Percentiles rank a stretch among this genome's conserved stretches.
phyloP scores from a whole-genome alignment of 225 moss, liverwort and hornwort genomes.

The Pseudoscleropodium purum region DNA sequence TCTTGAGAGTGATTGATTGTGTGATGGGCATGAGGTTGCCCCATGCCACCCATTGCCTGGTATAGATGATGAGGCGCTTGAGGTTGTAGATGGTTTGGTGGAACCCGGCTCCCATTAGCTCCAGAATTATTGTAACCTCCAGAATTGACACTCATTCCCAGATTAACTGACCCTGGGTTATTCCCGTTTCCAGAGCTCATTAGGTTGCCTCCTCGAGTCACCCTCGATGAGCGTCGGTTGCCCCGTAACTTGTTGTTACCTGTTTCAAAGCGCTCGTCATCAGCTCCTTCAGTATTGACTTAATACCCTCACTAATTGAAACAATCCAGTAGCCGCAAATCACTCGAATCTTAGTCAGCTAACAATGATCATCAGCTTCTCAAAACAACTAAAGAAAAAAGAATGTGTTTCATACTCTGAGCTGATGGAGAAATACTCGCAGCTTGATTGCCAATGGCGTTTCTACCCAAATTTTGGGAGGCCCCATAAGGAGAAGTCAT shows the following conservation, averaged over 20 bases:
- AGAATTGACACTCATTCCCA: conserved; percentile 34
- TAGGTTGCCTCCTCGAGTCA: conserved; percentile 59
- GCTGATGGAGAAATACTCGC: conserved; percentile 30
- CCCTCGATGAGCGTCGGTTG: conserved; percentile 78
- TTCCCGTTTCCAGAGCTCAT: conserved; percentile 64
- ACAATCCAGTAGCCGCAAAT: not conserved
- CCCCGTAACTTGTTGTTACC: conserved; percentile 66
- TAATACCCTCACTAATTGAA: not conserved
- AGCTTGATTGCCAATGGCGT: conserved; percentile 37
- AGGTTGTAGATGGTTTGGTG: conserved; percentile 28
- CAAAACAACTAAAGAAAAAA: not conserved
- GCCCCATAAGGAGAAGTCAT: conserved; percentile 52
- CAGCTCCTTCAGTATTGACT: not conserved
- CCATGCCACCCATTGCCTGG: conserved; percentile 47
- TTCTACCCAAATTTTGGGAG: conserved; percentile 61
- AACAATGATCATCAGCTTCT: not conserved
- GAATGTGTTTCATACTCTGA: conserved; percentile 20
- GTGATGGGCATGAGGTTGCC: conserved; percentile 41
- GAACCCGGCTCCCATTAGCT: conserved; percentile 33
- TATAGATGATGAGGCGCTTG: conserved; percentile 45
- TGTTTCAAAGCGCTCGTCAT: conserved; percentile 12
- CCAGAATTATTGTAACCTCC: conserved; percentile 37
- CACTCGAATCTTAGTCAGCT: not conserved
- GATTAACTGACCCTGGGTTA: conserved; percentile 27
- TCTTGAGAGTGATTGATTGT: conserved; percentile 32